Conservation (phyloP, 2,329 filamentous ascomycete species). For the Anthostomella pinea region DNA sequence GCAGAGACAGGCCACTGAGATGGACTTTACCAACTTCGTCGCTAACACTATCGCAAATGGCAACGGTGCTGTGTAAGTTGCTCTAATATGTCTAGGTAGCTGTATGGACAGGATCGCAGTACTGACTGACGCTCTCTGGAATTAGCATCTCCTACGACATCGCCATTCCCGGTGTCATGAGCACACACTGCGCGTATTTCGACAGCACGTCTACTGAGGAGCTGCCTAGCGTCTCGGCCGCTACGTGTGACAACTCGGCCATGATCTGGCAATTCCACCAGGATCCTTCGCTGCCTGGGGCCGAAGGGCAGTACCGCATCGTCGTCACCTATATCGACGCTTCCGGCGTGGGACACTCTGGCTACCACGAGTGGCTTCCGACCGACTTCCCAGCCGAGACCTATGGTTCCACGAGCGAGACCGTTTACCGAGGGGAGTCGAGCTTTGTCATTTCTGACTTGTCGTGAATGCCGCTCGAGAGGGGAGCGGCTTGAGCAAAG, state of each 20-base stretch:
- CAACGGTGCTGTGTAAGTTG: constrained; percentile 22
- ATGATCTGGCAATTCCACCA: constrained; percentile 27
- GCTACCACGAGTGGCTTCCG: constrained; percentile 26
- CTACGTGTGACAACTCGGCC: constrained; percentile 18
- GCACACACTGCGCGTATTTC: constrained; percentile 20
- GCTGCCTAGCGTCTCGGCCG: constrained; percentile 19
- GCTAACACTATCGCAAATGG: constrained; percentile 17
- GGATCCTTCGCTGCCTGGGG: constrained; percentile 23
- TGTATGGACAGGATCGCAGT: too few relatives aligned
- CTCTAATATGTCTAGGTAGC: neutral
- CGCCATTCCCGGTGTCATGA: constrained; percentile 10
- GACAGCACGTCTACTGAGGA: constrained; percentile 16
- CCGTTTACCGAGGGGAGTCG: constrained; percentile 20
- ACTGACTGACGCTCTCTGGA: too few relatives aligned
- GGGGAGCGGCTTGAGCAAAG: too few relatives aligned
- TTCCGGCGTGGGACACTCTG: constrained; percentile 7
- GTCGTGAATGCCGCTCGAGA: too few relatives aligned
- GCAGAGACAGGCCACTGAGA: constrained; percentile 13
- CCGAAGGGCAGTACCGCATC: constrained; percentile 22
- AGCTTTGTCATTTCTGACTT: constrained; percentile 20
- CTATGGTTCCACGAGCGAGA: constrained; percentile 15
- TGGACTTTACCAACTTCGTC: constrained; percentile 20
- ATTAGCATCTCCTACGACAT: constrained; percentile 21
- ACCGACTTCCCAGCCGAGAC: constrained; percentile 19
- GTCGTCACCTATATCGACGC: constrained; percentile 21